Percentiles rank a stretch among this genome's conserved stretches.
Evolutionary conservation across 352 stramenopile genomes (phyloP).

Genomic region (Globisporangium perplexum): DNA sequence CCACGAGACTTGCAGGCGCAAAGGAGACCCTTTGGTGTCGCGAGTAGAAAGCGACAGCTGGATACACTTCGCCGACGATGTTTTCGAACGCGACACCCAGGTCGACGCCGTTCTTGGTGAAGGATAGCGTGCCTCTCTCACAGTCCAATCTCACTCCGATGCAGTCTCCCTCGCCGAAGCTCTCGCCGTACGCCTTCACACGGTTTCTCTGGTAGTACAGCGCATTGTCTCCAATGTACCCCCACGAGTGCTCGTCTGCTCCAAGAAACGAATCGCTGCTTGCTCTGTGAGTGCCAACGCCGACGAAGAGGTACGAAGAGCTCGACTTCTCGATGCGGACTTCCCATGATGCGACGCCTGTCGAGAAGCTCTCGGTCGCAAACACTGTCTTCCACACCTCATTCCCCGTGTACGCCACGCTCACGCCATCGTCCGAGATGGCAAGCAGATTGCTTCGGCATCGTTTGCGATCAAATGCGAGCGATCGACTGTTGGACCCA

Average conservation of each 20-base stretch:
- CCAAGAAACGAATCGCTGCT: conserved; percentile 96
- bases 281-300: conserved; percentile 88
- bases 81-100: conserved; percentile 91
- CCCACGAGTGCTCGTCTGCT: conserved; percentile 96
- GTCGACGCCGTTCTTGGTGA: conserved; percentile 85
- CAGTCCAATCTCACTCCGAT: conserved; percentile 84
- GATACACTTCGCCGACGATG: conserved; percentile 85
- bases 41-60: conserved; percentile 92
- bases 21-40: conserved; percentile 79
- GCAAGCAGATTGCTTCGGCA: conserved; percentile 53
- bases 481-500: not conserved
- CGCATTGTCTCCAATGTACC: conserved; percentile 98
- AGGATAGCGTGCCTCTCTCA: conserved; percentile 79
- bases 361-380: conserved; percentile 56
- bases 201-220: conserved; percentile 98
- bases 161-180: conserved; percentile 82
- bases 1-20: conserved; percentile 15
- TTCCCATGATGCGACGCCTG: conserved; percentile 76
- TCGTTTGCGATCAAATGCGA: conserved; percentile 59
- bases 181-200: conserved; percentile 82
- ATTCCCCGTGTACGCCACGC: conserved; percentile 65
- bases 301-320: conserved; percentile 96
- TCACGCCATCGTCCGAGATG: conserved; percentile 61
- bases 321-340: conserved; percentile 93
- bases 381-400: conserved; percentile 90